phyloP scores from a whole-genome alignment of 768 basidiomycete genomes.

The Trametes coccinea region DNA sequence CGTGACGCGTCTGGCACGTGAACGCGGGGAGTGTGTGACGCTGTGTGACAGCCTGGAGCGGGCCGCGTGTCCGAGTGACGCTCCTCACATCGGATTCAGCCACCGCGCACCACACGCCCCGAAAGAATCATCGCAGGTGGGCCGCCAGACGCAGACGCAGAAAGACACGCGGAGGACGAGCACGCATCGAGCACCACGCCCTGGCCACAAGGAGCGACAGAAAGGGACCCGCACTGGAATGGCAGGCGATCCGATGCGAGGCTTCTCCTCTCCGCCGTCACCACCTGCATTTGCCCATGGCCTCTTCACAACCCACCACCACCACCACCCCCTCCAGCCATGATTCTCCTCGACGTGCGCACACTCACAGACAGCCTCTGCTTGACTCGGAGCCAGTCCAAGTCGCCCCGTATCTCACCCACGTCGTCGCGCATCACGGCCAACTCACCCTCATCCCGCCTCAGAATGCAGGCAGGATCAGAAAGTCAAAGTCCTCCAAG shows the following conservation, averaged over 20 bases:
- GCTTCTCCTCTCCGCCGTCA: conserved; percentile 8
- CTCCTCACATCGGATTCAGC: neutral
- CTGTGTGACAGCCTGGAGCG: conserved; percentile 6
- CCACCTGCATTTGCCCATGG: conserved; percentile 12
- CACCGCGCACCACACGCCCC: neutral
- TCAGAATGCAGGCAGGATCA: conserved; percentile 51
- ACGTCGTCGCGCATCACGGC: conserved; percentile 54
- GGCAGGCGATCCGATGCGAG: conserved; percentile 1
- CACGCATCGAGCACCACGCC: no score
- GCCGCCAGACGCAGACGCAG: neutral
- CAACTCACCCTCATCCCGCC: conserved; percentile 50
- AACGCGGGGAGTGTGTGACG: conserved; percentile 1
- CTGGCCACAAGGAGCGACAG: no score
- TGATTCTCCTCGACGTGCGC: neutral
- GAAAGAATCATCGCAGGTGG: neutral
- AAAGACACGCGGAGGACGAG: no score
- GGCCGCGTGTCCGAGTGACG: conserved; percentile 5
- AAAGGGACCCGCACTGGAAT: neutral
- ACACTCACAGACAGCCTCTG: conserved; percentile 18
- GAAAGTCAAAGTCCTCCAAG: conserved; percentile 42
- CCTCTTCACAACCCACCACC: conserved; percentile 20
- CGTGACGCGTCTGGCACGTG: conserved; percentile 21
- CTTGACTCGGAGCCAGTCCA: conserved; percentile 28
- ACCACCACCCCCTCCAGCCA: neutral
- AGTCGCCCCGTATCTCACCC: conserved; percentile 57